Evolutionary conservation across 2,329 filamentous ascomycete genomes (phyloP).

Genomic region (Diaporthe ilicicola): DNA sequence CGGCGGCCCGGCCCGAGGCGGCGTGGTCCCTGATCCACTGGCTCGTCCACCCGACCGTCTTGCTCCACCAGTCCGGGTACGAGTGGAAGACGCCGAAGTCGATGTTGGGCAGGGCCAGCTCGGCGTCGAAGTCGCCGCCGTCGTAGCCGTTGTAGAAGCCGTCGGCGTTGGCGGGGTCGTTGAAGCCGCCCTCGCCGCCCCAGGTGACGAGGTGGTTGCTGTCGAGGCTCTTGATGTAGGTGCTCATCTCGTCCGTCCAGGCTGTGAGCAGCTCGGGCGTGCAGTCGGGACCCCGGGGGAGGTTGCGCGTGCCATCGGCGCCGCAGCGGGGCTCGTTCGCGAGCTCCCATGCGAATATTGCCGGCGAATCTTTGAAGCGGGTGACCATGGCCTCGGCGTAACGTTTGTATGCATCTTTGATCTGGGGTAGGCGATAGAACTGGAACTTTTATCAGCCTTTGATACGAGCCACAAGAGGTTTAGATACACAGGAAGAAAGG

Average conservation of each 20-base stretch:
- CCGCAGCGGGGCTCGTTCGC: constrained; percentile 68
- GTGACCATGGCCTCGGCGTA: constrained; percentile 69
- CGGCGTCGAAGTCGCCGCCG: constrained; percentile 62
- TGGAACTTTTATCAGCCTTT: constrained; percentile 34
- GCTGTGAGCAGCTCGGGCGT: constrained; percentile 51
- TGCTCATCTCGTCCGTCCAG: constrained; percentile 64
- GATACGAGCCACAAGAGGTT: not conserved
- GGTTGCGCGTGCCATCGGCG: constrained; percentile 54
- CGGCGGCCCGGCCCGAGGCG: constrained; percentile 47
- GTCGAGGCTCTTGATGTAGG: constrained; percentile 62
- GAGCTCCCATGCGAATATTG: constrained; percentile 74
- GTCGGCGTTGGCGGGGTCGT: constrained; percentile 48
- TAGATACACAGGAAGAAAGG: not conserved
- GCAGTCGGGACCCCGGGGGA: constrained; percentile 51
- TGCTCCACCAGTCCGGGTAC: constrained; percentile 64
- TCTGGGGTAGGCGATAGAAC: constrained; percentile 59
- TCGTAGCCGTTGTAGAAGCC: constrained; percentile 57
- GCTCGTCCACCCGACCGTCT: constrained; percentile 59
- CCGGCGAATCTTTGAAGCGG: constrained; percentile 64
- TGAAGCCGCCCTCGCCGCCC: constrained; percentile 68
- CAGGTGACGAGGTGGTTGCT: constrained; percentile 61
- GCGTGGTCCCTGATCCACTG: constrained; percentile 65
- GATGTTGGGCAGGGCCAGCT: constrained; percentile 55
- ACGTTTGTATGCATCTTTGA: constrained; percentile 61
- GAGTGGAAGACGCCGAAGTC: constrained; percentile 65